Percentiles rank a stretch among this genome's conserved stretches.
Evolutionary conservation across 768 basidiomycete genomes (phyloP).

Genomic region (Inosperma sp.): DNA sequence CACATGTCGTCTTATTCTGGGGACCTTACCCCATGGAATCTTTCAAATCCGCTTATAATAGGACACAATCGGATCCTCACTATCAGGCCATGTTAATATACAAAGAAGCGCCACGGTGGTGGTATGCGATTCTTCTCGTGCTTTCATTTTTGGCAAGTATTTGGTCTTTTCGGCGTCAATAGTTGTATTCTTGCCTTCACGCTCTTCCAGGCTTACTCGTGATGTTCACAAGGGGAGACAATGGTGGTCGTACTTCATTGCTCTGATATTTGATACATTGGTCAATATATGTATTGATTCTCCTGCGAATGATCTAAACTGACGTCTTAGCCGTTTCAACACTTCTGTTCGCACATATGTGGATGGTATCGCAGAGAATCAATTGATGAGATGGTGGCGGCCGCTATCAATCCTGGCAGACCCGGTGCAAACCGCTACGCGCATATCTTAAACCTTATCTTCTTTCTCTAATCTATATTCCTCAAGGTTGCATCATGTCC

Average conservation of each 20-base stretch:
- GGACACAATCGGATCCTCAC: conserved; percentile 53
- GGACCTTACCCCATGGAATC: conserved; percentile 45
- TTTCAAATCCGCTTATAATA: conserved; percentile 43
- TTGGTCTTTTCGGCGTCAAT: background rate
- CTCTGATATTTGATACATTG: conserved; percentile 48
- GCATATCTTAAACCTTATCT: no score
- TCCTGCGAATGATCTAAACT: no score
- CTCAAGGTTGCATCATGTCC: no score
- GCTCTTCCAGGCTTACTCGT: conserved; percentile 45
- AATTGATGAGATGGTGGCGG: conserved; percentile 63
- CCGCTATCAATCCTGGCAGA: conserved; percentile 54
- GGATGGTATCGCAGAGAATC: conserved; percentile 54
- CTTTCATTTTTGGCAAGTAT: conserved; percentile 54
- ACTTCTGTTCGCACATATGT: conserved; percentile 52
- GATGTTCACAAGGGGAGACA: conserved; percentile 52
- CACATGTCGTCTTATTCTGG: conserved; percentile 56
- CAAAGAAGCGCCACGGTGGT: conserved; percentile 57
- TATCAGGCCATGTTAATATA: conserved; percentile 58
- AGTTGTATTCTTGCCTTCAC: background rate
- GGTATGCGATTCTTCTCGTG: conserved; percentile 48
- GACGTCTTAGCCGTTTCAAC: conserved; percentile 50
- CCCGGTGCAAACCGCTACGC: conserved; percentile 68
- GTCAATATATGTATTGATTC: no score
- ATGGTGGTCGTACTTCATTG: conserved; percentile 61
- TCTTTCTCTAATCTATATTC: no score